Percentiles rank a stretch among this genome's conserved stretches.
Evolutionary conservation across 768 basidiomycete species (phyloP).

Genomic region (Termitomyces heimii): DNA sequence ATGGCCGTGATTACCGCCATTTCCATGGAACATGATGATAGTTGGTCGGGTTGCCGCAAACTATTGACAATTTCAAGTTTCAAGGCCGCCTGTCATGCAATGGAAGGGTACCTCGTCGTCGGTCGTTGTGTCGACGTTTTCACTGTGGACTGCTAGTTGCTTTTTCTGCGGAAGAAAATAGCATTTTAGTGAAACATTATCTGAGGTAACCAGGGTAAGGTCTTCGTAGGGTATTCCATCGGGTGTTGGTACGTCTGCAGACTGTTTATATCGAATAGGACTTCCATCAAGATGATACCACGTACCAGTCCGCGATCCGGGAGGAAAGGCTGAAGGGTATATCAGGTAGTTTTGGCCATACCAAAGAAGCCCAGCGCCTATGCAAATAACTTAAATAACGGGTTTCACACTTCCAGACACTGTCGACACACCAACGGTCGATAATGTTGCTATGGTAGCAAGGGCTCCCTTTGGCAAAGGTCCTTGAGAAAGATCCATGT

Average conservation of each 20-base stretch:
- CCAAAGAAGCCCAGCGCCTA: slow-evolving; percentile 72
- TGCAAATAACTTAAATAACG: not conserved
- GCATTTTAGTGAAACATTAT: slow-evolving; percentile 64
- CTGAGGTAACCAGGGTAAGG: slow-evolving; percentile 64
- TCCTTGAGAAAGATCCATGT: not conserved
- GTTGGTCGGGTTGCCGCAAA: slow-evolving; percentile 63
- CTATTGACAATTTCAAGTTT: slow-evolving; percentile 10
- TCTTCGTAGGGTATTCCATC: slow-evolving; percentile 70
- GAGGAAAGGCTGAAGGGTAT: slow-evolving; percentile 78
- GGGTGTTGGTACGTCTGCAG: slow-evolving; percentile 65
- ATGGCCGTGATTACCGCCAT: slow-evolving; percentile 84
- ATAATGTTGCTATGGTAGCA: slow-evolving; percentile 51
- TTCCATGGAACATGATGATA: slow-evolving; percentile 91
- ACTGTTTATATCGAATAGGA: not conserved
- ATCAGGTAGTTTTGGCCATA: slow-evolving; percentile 87
- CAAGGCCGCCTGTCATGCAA: not conserved
- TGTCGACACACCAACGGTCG: slow-evolving; percentile 43
- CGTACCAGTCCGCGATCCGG: slow-evolving; percentile 73
- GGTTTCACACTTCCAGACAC: not conserved
- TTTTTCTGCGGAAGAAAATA: slow-evolving; percentile 70
- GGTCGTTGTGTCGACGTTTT: slow-evolving; percentile 30
- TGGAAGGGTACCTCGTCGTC: slow-evolving; percentile 49
- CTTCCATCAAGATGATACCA: slow-evolving; percentile 5
- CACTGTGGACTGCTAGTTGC: slow-evolving; percentile 31
- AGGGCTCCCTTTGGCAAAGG: slow-evolving; percentile 35